Percentiles rank a stretch among this genome's conserved stretches.
Evolutionary conservation across 495 filamentous ascomycete genomes (phyloP).

Genomic region (Tetracladium marchalianum): DNA sequence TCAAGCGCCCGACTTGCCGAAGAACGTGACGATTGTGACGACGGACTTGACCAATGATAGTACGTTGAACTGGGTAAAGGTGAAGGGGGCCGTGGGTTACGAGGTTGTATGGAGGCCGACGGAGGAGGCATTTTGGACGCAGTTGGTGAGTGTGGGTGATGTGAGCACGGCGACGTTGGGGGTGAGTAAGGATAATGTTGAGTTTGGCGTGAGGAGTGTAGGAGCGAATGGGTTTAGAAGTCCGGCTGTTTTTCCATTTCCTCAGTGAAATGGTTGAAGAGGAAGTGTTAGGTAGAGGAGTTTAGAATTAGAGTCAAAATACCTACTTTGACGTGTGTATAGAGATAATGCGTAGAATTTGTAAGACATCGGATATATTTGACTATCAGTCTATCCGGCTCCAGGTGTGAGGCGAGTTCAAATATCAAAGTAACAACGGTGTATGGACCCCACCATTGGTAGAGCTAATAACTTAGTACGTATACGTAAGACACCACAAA

Average conservation of each 20-base stretch:
- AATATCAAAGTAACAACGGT: no score
- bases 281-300: no score
- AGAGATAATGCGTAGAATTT: no score
- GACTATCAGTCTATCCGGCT: no score
- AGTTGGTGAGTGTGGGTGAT: conserved; percentile 29
- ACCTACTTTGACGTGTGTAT: no score
- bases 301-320: no score
- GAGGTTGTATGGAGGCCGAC: conserved; percentile 42
- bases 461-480: no score
- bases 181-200: conserved; percentile 43
- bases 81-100: conserved; percentile 24
- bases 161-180: conserved; percentile 27
- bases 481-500: no score
- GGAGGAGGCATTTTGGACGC: conserved; percentile 34
- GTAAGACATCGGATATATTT: no score
- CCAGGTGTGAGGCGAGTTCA: no score
- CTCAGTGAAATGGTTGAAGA: neutral
- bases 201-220: conserved; percentile 40
- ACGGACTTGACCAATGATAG: conserved; percentile 32
- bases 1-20: conserved; percentile 31
- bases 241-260: conserved; percentile 28
- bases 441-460: no score
- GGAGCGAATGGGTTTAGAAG: conserved; percentile 34
- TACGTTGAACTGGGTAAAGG: conserved; percentile 31
- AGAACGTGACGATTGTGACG: conserved; percentile 36